Percentiles rank a stretch among this genome's conserved stretches.
phyloP scores from a whole-genome alignment of 768 basidiomycete species.

The Tulasnella sp. region DNA sequence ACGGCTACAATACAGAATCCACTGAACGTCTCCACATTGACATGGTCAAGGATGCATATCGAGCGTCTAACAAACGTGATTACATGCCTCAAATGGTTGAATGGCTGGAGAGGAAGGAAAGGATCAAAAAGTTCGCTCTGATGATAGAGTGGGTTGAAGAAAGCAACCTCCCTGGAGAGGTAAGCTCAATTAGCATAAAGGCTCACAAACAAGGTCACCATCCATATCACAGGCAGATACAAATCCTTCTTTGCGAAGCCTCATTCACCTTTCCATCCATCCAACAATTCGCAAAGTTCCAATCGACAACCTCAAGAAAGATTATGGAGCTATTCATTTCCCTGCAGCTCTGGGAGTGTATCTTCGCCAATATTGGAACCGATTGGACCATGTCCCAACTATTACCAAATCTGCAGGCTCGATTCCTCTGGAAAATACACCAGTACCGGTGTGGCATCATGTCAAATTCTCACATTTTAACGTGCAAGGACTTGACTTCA shows the following conservation, averaged over 20 bases:
- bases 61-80: not conserved
- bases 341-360: not conserved
- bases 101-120: slow-evolving; percentile 12
- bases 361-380: not conserved
- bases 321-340: not conserved
- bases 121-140: not conserved
- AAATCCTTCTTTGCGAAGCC: not conserved
- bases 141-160: not conserved
- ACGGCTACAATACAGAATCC: slow-evolving; percentile 25
- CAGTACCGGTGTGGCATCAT: not conserved
- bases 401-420: not conserved
- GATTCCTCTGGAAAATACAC: not conserved
- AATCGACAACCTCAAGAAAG: not conserved
- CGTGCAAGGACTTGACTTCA: not conserved
- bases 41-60: slow-evolving; percentile 8
- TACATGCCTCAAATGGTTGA: not conserved
- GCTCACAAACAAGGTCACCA: not conserved
- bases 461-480: not conserved
- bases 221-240: not conserved
- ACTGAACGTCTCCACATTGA: slow-evolving; percentile 21
- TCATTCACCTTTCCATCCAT: not conserved
- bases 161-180: too few relatives aligned
- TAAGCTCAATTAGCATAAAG: not conserved
- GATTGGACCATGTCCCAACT: not conserved
- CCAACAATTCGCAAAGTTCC: not conserved